Evolutionary conservation across 768 basidiomycete species (phyloP), one percentile per base, ranked within the genome.

Genomic region (Termitomyces titanicus): DNA sequence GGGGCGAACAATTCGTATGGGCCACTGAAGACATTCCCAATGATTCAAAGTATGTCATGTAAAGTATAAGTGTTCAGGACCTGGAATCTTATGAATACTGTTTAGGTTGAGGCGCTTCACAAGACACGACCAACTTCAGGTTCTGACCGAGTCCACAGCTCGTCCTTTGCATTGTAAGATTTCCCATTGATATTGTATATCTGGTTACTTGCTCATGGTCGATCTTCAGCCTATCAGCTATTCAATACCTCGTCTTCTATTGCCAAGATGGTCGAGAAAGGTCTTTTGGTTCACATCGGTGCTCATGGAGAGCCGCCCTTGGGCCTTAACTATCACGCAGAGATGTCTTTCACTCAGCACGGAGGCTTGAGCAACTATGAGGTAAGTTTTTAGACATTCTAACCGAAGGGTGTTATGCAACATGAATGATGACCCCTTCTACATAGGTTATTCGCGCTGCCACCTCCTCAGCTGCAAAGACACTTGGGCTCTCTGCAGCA

Each of bases 301-400:
- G 87, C 87, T 0, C 88, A 90, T 62, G 88, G 88, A 17, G 84
- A 89, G 65, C 79, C 81, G 2, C 88, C 88, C 0, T 66, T 88
- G 11, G 88, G 88, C 0, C 63, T 85, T n/a, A 87, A 86, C 70
- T 91, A 89, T 60, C 88, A 90, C 56, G 80, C 82, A 18, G 88
- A 90, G 62, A 86, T 89, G 82, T 76, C 72, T 49, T 88, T 87
- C 65, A 74, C 85, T 24, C 72, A 74, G 44, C 71, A 74, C 13
- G 88, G 88, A 20, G 88, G 88, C 3, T 67, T 89, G 59, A 82
- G 70, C 25, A 86, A 85, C 62, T 90, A 88, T 61, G 84, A 89
- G 77, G 88, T 85, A 31, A 7, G 63, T 20, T 39, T 17, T 27
- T 15, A 45, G 5, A 53, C n/a, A 54, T n/a, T 18, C 38, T 6